These are phyloP conservation scores for Fusarium marasasianum DNA, from an alignment of 2,329 filamentous ascomycete species.

Conservation along the genomic window DNA sequence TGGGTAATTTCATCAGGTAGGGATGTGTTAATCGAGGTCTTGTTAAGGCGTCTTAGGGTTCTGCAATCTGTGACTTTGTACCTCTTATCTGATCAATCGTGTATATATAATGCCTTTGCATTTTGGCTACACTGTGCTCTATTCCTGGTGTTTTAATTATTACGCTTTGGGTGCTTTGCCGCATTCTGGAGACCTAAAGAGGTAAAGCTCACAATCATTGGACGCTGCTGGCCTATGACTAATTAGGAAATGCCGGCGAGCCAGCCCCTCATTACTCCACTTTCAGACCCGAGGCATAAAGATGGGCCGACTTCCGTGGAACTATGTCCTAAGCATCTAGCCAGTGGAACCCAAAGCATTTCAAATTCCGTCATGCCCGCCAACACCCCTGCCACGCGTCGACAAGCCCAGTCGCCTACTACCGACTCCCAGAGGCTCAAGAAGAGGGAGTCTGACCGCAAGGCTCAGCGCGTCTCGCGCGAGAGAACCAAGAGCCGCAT, in stretches of 20 bases:
- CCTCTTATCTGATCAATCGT: too few species aligned
- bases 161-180: too few species aligned
- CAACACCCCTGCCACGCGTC: neutral
- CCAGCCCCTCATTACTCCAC: neutral
- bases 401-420: neutral
- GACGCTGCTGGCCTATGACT: neutral
- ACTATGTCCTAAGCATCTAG: neutral
- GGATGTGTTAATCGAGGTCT: too few species aligned
- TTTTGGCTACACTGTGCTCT: too few species aligned
- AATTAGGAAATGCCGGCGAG: neutral
- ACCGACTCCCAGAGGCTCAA: neutral
- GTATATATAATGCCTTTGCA: too few species aligned
- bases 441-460: neutral
- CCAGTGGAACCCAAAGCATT: neutral
- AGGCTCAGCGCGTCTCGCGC: neutral
- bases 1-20: too few species aligned
- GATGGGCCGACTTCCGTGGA: neutral
- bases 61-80: too few species aligned
- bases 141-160: too few species aligned
- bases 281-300: neutral
- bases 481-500: neutral
- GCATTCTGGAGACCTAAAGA: too few species aligned
- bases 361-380: neutral
- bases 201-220: too few species aligned
- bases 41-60: too few species aligned